Percentiles rank a stretch among this genome's conserved stretches.
Evolutionary conservation across 441 rosid genomes (phyloP).

Genomic region (Biscutella laevigata): DNA sequence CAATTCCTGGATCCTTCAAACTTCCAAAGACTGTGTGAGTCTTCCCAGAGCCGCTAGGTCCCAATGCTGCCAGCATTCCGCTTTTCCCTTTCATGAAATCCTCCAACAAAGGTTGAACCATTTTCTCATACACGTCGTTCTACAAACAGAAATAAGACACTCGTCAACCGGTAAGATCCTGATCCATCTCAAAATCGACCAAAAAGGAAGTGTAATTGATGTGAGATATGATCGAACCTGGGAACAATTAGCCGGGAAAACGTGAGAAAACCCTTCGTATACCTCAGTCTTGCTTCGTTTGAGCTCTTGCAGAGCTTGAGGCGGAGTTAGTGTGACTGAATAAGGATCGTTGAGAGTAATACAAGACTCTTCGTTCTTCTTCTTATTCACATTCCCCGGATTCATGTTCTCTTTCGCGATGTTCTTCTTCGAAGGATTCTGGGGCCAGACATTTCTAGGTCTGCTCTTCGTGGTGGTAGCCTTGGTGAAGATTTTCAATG

Average conservation of each 20-base stretch:
- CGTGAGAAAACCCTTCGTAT: constrained; percentile 69
- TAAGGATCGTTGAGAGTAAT: constrained; percentile 38
- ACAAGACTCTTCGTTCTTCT: constrained; percentile 38
- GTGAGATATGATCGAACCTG: constrained; percentile 37
- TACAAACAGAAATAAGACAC: constrained; percentile 16
- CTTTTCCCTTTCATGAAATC: constrained; percentile 66
- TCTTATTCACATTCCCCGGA: constrained; percentile 27
- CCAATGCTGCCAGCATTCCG: constrained; percentile 82
- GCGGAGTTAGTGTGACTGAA: constrained; percentile 62
- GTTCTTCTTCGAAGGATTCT: constrained; percentile 40
- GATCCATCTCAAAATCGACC: neutral
- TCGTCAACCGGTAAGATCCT: neutral
- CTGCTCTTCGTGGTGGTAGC: constrained; percentile 16
- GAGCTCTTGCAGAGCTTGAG: constrained; percentile 46
- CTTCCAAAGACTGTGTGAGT: constrained; percentile 82
- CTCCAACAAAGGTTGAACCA: constrained; percentile 63
- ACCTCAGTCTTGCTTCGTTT: constrained; percentile 66
- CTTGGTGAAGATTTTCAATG: constrained; percentile 25
- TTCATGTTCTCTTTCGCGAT: constrained; percentile 17
- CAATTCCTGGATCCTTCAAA: constrained; percentile 69
- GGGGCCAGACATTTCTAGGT: constrained; percentile 62
- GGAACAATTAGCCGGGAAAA: constrained; percentile 50
- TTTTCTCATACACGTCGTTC: constrained; percentile 48
- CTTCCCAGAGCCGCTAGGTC: constrained; percentile 91
- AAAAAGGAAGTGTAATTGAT: neutral